A percentile compares a stretch with the other conserved stretches of the same genome.
Evolutionary conservation across 208 protist species (phyloP).

Genomic region (Leishmania gerbilli): DNA sequence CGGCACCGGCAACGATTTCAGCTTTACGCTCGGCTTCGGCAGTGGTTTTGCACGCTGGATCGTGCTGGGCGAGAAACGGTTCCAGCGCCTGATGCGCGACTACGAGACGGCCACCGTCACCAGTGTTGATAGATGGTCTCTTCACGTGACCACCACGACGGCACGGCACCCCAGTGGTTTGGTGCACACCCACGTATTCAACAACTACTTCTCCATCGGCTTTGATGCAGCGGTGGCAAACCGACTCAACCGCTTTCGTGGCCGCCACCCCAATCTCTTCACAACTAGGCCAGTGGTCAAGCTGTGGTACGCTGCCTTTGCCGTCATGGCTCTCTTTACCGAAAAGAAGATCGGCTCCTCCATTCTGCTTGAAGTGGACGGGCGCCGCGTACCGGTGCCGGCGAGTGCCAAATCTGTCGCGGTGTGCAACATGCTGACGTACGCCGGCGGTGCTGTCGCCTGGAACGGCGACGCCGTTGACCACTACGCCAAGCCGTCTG

Average conservation of each 20-base stretch:
- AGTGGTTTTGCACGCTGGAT: conserved; percentile 55
- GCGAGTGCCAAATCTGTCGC: conserved; percentile 51
- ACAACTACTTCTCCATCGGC: conserved; percentile 78
- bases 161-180: neutral
- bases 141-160: conserved; percentile 27
- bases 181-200: conserved; percentile 34
- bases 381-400: conserved; percentile 30
- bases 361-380: conserved; percentile 38
- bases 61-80: conserved; percentile 36
- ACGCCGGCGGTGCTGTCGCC: conserved; percentile 54
- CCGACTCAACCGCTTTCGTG: conserved; percentile 42
- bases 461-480: conserved; percentile 37
- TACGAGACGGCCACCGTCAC: conserved; percentile 27
- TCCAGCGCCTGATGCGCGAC: conserved; percentile 28
- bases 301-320: conserved; percentile 68
- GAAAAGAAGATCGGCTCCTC: conserved; percentile 19
- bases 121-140: conserved; percentile 45
- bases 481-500: conserved; percentile 26
- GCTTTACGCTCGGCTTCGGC: conserved; percentile 62
- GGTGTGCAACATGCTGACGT: conserved; percentile 59
- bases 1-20: conserved; percentile 77
- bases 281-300: conserved; percentile 50
- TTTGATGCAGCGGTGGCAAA: conserved; percentile 59
- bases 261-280: conserved; percentile 40
- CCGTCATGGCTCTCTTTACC: conserved; percentile 36